Base-by-base conservation (phyloP, 345 rosid genomes). In the Pistacia integerrima region DNA sequence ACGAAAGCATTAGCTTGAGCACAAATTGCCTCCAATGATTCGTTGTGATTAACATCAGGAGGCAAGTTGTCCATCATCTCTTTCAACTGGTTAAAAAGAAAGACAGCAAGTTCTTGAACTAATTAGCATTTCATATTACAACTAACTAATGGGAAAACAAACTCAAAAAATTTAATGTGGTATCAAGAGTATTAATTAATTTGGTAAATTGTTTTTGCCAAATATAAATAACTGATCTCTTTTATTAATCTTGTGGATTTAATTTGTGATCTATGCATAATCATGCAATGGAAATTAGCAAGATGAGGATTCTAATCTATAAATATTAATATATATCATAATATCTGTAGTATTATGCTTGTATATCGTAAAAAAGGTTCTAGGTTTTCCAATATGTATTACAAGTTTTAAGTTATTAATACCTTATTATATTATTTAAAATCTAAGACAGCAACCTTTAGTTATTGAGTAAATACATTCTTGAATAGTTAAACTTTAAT, bases 1-100 rank as follows among this genome's bases (percentile, higher is more conserved):
- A 90, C 65, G 77, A 85, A 86, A 17, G 86, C 83, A 82, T 89
- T 92, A 0, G 90, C 91, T 82, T 90, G 92, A 70, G 83, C 76
- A 22, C 80, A 85, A 73, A 93, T 80, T 14, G 82, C 59, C 84
- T 81, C 88, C 62, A 91, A 87, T 67, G 86, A 83, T 78, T 90
- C 96, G 14, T 76, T 83, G 55, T 82, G 82, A 44, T 81, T 79
- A 76, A 85, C 83, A 78, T 85, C 91, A 41, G 88, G 82, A 36
- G 94, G 96, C 80, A 90, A 71, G 57, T 88, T 90, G 55, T 86
- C 90, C 56, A 56, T 80, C 66, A 84, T 72, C 74, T 86, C 90
- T 84, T 86, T 89, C 81, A 95, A 80, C 99, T 95, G 81, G 71
- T 70, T 38, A 60, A 73, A 64, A 75, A 77, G 59, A 84, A 59